These are phyloP conservation scores for Pharus latifolius DNA, from an alignment of 176 grass and related monocot genomes.

Conservation along the genomic window DNA sequence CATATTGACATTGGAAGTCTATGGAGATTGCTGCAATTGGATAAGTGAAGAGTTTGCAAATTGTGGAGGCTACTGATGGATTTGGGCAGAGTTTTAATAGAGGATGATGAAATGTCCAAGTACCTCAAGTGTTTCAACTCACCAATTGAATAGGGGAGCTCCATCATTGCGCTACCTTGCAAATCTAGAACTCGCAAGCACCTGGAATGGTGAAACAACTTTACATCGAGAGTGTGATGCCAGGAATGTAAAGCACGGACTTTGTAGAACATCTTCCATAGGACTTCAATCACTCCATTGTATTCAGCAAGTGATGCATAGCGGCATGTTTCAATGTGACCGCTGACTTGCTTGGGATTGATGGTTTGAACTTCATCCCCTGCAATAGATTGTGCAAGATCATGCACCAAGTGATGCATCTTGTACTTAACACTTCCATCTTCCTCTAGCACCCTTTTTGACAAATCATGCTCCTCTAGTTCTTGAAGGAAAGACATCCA, in stretches of 20 bases:
- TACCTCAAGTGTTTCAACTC: slow-evolving; percentile 49
- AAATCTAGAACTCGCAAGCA: slow-evolving; percentile 42
- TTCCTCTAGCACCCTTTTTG: slow-evolving; percentile 19
- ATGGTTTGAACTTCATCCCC: slow-evolving; percentile 38
- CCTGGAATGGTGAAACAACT: neutral
- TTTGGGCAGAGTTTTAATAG: slow-evolving; percentile 28
- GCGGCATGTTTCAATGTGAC: neutral
- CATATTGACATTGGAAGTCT: slow-evolving; percentile 41
- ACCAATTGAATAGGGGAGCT: slow-evolving; percentile 22
- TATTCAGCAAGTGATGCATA: slow-evolving; percentile 23
- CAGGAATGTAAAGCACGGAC: slow-evolving; percentile 40
- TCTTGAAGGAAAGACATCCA: slow-evolving; percentile 64
- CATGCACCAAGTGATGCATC: slow-evolving; percentile 58
- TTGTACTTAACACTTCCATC: slow-evolving; percentile 31
- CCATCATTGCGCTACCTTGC: slow-evolving; percentile 10
- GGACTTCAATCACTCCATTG: neutral
- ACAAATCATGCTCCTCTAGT: slow-evolving; percentile 21
- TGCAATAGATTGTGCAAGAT: slow-evolving; percentile 49
- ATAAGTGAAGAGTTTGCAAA: slow-evolving; percentile 36
- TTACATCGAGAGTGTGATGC: neutral
- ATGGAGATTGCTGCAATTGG: slow-evolving; percentile 27
- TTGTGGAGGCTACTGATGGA: slow-evolving; percentile 39
- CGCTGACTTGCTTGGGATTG: neutral
- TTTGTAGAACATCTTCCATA: neutral
- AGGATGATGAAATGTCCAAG: slow-evolving; percentile 43